phyloP scores from a whole-genome alignment of 1,284 basidiomycete species.

The Sporisorium scitamineum region DNA sequence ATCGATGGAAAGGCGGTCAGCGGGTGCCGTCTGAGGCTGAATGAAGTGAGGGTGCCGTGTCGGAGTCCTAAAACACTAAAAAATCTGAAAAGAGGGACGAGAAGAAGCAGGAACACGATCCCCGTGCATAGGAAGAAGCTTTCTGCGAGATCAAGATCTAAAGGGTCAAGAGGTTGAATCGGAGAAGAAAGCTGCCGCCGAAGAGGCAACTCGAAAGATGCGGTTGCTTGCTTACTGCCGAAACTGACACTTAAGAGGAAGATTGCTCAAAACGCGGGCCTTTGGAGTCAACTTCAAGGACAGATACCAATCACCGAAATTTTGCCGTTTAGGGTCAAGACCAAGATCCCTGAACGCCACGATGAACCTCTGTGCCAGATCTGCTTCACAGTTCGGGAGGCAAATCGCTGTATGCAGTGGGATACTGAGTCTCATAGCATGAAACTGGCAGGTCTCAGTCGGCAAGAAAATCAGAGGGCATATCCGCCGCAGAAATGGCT shows the following conservation, averaged over 20 bases:
- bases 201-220: background rate
- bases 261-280: no score
- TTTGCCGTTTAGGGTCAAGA: background rate
- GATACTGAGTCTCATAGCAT: background rate
- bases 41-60: background rate
- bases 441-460: background rate
- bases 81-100: no score
- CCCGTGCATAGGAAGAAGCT: background rate
- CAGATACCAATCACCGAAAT: background rate
- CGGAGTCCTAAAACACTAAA: background rate
- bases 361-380: no score
- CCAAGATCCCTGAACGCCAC: background rate
- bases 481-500: background rate
- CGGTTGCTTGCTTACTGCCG: background rate
- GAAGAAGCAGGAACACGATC: background rate
- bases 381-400: no score
- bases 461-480: background rate
- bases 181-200: background rate
- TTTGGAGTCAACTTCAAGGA: no score
- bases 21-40: background rate
- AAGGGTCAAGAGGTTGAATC: background rate
- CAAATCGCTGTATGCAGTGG: no score
- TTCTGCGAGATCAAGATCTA: background rate
- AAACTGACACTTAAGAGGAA: background rate
- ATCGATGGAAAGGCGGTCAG: background rate